Conservation (phyloP, 2,329 filamentous ascomycete species). For the Exophiala spinifera region DNA sequence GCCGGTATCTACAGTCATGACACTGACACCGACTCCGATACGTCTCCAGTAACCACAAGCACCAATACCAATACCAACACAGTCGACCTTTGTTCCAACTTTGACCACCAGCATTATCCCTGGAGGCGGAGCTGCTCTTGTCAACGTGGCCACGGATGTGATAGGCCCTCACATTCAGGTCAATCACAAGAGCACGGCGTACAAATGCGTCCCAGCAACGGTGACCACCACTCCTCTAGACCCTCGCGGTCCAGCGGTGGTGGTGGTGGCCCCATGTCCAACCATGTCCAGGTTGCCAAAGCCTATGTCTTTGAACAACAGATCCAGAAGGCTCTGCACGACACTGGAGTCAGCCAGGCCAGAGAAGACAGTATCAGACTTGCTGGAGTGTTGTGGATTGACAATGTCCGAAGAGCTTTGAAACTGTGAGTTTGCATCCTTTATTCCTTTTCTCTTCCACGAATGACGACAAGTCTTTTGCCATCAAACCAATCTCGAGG, state of each 20-base stretch:
- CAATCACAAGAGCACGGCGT: too few species aligned
- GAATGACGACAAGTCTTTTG: constrained; percentile 8
- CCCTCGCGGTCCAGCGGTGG: too few species aligned
- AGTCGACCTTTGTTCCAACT: too few species aligned
- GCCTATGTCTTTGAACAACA: constrained; percentile 82
- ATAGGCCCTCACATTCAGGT: too few species aligned
- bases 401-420: constrained; percentile 74
- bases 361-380: constrained; percentile 78
- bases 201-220: too few species aligned
- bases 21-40: background rate
- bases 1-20: too few species aligned
- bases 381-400: constrained; percentile 85
- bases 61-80: background rate
- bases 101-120: too few species aligned
- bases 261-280: constrained; percentile 54
- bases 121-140: too few species aligned
- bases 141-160: too few species aligned
- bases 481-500: too few species aligned
- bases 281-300: constrained; percentile 62
- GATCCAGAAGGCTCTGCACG: constrained; percentile 68
- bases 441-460: too few species aligned
- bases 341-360: constrained; percentile 68
- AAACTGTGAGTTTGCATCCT: constrained; percentile 62
- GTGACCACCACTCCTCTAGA: too few species aligned
- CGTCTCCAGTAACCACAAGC: background rate